These are phyloP conservation scores for Trichoderma pleuroti DNA, from an alignment of 2,329 filamentous ascomycete genomes.

Conservation along the genomic window DNA sequence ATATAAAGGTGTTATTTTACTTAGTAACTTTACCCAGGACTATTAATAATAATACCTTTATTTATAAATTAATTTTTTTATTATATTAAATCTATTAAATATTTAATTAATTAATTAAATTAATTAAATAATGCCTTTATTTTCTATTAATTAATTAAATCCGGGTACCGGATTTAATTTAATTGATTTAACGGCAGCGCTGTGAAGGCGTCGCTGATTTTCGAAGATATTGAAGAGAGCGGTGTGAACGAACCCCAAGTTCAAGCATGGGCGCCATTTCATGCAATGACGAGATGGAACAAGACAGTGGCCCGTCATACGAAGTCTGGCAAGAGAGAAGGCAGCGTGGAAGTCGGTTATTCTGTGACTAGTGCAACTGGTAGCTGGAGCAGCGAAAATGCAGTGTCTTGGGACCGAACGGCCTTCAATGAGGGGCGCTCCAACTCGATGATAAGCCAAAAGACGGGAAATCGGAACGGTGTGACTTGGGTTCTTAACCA, in stretches of 20 bases:
- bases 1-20: too few relatives aligned
- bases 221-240: neutral
- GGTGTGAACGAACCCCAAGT: neutral
- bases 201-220: neutral
- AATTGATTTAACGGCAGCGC: too few relatives aligned
- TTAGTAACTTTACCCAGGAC: too few relatives aligned
- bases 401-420: neutral
- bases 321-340: neutral
- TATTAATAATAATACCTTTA: too few relatives aligned
- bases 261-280: neutral
- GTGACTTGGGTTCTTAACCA: neutral
- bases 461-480: neutral
- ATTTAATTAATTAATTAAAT: too few relatives aligned
- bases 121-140: too few relatives aligned
- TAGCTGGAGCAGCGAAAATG: neutral
- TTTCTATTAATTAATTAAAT: too few relatives aligned
- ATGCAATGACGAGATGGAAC: too few relatives aligned
- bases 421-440: rapidly evolving
- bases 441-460: rapidly evolving
- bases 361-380: neutral
- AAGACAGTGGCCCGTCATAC: neutral
- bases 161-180: too few relatives aligned
- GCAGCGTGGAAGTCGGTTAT: neutral
- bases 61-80: too few relatives aligned
- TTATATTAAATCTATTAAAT: too few relatives aligned